A percentile compares a stretch with the other conserved stretches of the same genome.
Evolutionary conservation across 2,329 filamentous ascomycete genomes (phyloP).

Genomic region (Trichophyton schoenleinii): DNA sequence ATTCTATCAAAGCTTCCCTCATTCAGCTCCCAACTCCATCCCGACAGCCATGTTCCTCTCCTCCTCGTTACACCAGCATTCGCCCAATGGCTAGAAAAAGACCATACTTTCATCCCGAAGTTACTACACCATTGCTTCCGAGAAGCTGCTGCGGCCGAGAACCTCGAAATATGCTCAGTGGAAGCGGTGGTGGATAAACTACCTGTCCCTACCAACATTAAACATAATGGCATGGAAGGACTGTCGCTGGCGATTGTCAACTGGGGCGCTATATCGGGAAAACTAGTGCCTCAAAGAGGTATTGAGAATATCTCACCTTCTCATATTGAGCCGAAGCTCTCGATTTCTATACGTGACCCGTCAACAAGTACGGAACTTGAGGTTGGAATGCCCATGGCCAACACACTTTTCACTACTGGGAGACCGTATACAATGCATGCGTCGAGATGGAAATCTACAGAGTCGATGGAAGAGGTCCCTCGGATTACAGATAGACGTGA

Average conservation of each 20-base stretch:
- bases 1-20: background rate
- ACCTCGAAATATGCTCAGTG: slow-evolving; percentile 18
- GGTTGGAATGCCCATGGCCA: slow-evolving; percentile 30
- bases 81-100: slow-evolving; percentile 26
- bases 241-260: slow-evolving; percentile 23
- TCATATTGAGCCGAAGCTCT: slow-evolving; percentile 21
- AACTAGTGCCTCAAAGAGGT: slow-evolving; percentile 18
- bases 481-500: slow-evolving; percentile 19
- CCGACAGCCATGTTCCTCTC: slow-evolving; percentile 19
- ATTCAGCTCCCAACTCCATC: slow-evolving; percentile 1
- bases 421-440: slow-evolving; percentile 30
- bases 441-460: slow-evolving; percentile 22
- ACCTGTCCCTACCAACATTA: slow-evolving; percentile 13
- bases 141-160: slow-evolving; percentile 10
- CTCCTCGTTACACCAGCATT: slow-evolving; percentile 28
- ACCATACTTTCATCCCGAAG: slow-evolving; percentile 21
- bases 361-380: slow-evolving; percentile 14
- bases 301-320: slow-evolving; percentile 21
- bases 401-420: slow-evolving; percentile 32
- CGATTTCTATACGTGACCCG: slow-evolving; percentile 18
- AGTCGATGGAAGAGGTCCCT: slow-evolving; percentile 8
- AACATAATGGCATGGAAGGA: slow-evolving; percentile 21
- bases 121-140: slow-evolving; percentile 21
- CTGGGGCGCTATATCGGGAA: slow-evolving; percentile 20
- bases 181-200: slow-evolving; percentile 29